Evolutionary conservation across 768 basidiomycete species (phyloP).

Genomic region (Coprinellus aureogranulatus): DNA sequence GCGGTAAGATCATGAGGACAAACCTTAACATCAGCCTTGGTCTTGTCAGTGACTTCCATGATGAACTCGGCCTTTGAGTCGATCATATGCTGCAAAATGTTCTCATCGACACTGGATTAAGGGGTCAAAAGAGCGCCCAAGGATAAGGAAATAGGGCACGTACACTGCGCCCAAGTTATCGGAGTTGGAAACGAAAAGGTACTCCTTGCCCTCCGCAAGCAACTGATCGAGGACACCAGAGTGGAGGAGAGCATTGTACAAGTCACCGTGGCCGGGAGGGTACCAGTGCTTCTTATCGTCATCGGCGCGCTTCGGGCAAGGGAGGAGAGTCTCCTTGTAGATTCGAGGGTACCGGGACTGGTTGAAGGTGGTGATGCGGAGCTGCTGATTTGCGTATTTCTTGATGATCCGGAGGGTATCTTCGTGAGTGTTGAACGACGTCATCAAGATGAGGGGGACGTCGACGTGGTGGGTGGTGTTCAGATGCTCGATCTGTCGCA

Average conservation of each 20-base stretch:
- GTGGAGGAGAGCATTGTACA: constrained; percentile 90
- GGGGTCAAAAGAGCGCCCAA: constrained; percentile 13
- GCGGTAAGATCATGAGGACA: constrained; percentile 1
- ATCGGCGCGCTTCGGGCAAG: constrained; percentile 71
- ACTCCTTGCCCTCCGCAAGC: constrained; percentile 89
- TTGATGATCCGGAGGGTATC: constrained; percentile 96
- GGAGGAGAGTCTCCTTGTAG: constrained; percentile 83
- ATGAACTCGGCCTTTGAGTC: constrained; percentile 73
- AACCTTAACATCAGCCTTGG: constrained; percentile 62
- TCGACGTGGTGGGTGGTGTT: constrained; percentile 82
- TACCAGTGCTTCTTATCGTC: constrained; percentile 94
- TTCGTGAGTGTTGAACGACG: constrained; percentile 97
- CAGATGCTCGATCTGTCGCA: constrained; percentile 94
- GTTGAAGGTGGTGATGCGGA: constrained; percentile 89
- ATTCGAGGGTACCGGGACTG: constrained; percentile 95
- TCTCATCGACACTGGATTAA: constrained; percentile 59
- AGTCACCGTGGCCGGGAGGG: constrained; percentile 94
- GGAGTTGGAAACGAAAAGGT: constrained; percentile 96
- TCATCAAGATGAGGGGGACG: constrained; percentile 98
- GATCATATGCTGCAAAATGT: constrained; percentile 78
- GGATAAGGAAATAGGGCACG: constrained; percentile 22
- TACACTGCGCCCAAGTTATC: constrained; percentile 93
- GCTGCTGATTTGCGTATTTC: constrained; percentile 93
- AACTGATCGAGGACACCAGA: constrained; percentile 90
- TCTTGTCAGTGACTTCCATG: constrained; percentile 91